These are phyloP conservation scores for Tephrocybe sp. DNA, from an alignment of 768 basidiomycete species.

Conservation along the genomic window DNA sequence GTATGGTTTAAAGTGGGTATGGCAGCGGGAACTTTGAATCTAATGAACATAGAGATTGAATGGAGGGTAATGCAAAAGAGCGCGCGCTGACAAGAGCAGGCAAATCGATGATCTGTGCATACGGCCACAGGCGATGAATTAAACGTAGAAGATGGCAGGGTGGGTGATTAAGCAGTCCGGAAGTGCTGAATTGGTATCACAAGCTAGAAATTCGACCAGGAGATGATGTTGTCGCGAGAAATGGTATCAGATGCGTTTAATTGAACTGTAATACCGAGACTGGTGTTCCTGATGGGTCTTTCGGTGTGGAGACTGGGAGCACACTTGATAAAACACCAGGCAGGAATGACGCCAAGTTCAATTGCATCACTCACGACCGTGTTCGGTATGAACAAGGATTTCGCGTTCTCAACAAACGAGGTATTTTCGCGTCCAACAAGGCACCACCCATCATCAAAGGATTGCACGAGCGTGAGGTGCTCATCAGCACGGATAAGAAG, in stretches of 20 bases:
- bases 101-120: too few species aligned
- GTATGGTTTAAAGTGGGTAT: too few species aligned
- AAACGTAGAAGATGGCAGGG: too few species aligned
- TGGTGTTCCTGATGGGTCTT: conserved; percentile 63
- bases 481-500: conserved; percentile 60
- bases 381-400: conserved; percentile 41
- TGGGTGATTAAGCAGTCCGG: too few species aligned
- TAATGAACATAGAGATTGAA: too few species aligned
- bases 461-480: conserved; percentile 58
- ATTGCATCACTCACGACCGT: conserved; percentile 35
- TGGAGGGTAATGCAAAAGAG: too few species aligned
- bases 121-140: too few species aligned
- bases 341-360: conserved; percentile 73
- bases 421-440: conserved; percentile 57
- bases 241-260: conserved; percentile 40
- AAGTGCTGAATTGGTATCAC: too few species aligned
- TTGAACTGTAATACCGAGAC: conserved; percentile 64
- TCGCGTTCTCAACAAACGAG: conserved; percentile 29
- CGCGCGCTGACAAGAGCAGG: too few species aligned
- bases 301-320: conserved; percentile 58
- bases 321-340: conserved; percentile 74
- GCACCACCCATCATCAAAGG: conserved; percentile 83
- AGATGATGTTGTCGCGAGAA: conserved; percentile 52
- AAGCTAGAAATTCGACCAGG: conserved; percentile 72
- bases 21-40: too few species aligned